These are phyloP conservation scores for Viridothelium virens DNA, from an alignment of 495 filamentous ascomycete species.

Conservation along the genomic window DNA sequence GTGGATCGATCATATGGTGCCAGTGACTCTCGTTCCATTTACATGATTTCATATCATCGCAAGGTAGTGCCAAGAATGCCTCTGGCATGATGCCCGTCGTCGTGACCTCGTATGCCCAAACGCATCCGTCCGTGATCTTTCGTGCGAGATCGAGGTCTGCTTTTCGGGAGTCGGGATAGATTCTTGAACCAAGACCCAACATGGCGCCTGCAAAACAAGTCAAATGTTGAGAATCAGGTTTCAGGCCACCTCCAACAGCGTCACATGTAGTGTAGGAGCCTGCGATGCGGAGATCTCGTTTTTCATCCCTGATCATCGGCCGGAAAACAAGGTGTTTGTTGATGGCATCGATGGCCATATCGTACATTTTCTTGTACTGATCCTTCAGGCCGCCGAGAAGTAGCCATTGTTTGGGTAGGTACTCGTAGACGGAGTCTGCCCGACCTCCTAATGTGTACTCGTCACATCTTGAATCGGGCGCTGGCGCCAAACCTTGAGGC, in stretches of 20 bases:
- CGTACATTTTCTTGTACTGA: slow-evolving; percentile 79
- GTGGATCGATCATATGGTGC: slow-evolving; percentile 1
- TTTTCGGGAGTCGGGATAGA: slow-evolving; percentile 57
- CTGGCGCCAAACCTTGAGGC: slow-evolving; percentile 30
- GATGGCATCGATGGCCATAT: slow-evolving; percentile 57
- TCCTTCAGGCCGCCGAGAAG: slow-evolving; percentile 75
- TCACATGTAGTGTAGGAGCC: slow-evolving; percentile 35
- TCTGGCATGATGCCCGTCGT: slow-evolving; percentile 63
- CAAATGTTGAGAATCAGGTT: slow-evolving; percentile 60
- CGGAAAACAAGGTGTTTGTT: slow-evolving; percentile 74
- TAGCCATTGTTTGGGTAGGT: slow-evolving; percentile 74
- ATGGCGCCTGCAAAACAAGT: slow-evolving; percentile 91
- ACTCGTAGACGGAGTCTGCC: slow-evolving; percentile 91
- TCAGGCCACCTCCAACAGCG: slow-evolving; percentile 5
- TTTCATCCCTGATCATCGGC: slow-evolving; percentile 64
- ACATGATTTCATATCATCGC: slow-evolving; percentile 40
- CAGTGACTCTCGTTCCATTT: slow-evolving; percentile 35
- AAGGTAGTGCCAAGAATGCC: slow-evolving; percentile 55
- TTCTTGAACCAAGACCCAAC: slow-evolving; percentile 80
- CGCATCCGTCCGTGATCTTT: slow-evolving; percentile 41
- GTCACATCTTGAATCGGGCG: slow-evolving; percentile 24
- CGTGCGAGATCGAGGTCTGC: slow-evolving; percentile 73
- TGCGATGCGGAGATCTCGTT: slow-evolving; percentile 68
- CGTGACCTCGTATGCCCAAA: slow-evolving; percentile 28
- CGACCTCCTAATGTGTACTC: slow-evolving; percentile 71